Evolutionary conservation across 805 yeast species (phyloP).

Genomic region (Myxozyma lipomycoides): DNA sequence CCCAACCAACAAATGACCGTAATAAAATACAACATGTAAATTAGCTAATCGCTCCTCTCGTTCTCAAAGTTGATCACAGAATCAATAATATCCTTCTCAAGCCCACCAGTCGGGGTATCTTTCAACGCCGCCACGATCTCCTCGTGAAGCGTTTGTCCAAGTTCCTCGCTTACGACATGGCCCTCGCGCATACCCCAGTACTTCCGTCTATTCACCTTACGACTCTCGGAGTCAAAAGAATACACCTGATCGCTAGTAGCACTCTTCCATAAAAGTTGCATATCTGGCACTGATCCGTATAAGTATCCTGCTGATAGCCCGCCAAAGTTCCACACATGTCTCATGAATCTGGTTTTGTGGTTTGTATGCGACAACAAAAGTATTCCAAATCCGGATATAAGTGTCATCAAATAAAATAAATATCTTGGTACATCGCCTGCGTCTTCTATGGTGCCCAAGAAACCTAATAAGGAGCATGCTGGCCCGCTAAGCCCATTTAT

Average conservation of each 20-base stretch:
- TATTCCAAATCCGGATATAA: constrained; percentile 6
- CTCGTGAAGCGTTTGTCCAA: background rate
- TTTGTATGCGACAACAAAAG: constrained; percentile 7
- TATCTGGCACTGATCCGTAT: constrained; percentile 15
- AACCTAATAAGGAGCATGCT: constrained; percentile 21
- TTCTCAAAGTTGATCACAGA: too few species aligned
- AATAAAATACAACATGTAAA: too few species aligned
- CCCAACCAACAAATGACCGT: too few species aligned
- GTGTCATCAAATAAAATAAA: constrained; percentile 3
- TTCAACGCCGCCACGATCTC: background rate
- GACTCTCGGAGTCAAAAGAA: background rate
- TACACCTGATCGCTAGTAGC: background rate
- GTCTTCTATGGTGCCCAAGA: constrained; percentile 19
- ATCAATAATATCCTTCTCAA: background rate
- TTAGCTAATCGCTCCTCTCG: too few species aligned
- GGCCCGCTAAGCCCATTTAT: constrained; percentile 15
- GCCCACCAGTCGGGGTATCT: background rate
- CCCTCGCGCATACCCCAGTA: constrained; percentile 12
- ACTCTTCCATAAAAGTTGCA: background rate
- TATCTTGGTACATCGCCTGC: constrained; percentile 24
- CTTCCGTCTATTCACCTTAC: constrained; percentile 3
- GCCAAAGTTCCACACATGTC: constrained; percentile 11
- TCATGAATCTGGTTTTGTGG: constrained; percentile 6
- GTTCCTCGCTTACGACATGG: background rate
- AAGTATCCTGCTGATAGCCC: constrained; percentile 11